phyloP scores from a whole-genome alignment of 1,284 basidiomycete genomes.

The Sanghuangporus baumii region DNA sequence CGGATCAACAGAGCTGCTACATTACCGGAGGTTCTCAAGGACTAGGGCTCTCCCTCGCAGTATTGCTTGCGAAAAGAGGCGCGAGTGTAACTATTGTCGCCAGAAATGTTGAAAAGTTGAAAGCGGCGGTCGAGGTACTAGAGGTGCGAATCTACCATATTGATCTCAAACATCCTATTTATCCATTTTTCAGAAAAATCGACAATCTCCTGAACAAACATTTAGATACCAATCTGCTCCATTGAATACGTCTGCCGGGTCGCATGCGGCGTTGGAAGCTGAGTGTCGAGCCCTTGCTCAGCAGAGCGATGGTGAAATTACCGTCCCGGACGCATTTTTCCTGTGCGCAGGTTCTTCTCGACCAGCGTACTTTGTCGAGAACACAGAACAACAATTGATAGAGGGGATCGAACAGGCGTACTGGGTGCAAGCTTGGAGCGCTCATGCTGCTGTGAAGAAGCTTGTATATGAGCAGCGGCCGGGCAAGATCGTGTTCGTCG shows the following conservation, averaged over 20 bases:
- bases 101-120: constrained; percentile 56
- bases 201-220: constrained; percentile 49
- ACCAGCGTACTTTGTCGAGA: constrained; percentile 72
- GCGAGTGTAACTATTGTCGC: constrained; percentile 83
- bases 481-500: constrained; percentile 77
- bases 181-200: constrained; percentile 31
- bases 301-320: constrained; percentile 30
- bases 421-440: constrained; percentile 74
- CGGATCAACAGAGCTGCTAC: constrained; percentile 54
- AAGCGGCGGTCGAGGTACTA: constrained; percentile 51
- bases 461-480: constrained; percentile 59
- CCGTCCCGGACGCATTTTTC: constrained; percentile 69
- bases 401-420: constrained; percentile 59
- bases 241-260: constrained; percentile 43
- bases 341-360: constrained; percentile 69
- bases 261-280: constrained; percentile 55
- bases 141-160: constrained; percentile 39
- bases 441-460: constrained; percentile 63
- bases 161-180: neutral
- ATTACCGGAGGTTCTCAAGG: constrained; percentile 81
- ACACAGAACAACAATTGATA: constrained; percentile 52
- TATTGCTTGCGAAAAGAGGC: constrained; percentile 62
- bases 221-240: constrained; percentile 60
- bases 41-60: constrained; percentile 70
- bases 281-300: constrained; percentile 42